These are phyloP conservation scores for Trichopus zeylanicus DNA, from an alignment of 116 monocot genomes.

Conservation along the genomic window DNA sequence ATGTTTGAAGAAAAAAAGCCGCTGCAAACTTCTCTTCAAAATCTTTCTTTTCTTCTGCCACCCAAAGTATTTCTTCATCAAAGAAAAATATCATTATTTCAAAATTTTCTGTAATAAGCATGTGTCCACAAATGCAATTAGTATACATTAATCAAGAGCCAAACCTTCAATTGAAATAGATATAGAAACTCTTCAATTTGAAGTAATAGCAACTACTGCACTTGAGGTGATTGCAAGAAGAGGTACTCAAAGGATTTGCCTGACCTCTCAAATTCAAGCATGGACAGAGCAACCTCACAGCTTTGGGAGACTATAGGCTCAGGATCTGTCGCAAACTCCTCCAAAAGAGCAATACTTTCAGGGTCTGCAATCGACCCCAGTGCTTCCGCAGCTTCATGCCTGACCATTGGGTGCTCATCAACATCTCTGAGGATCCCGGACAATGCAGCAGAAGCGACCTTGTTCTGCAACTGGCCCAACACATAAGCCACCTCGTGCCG, in stretches of 20 bases:
- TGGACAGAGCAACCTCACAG: conserved; percentile 91
- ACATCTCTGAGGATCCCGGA: conserved; percentile 61
- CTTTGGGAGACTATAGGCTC: conserved; percentile 97
- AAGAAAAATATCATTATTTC: no score
- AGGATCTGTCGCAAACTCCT: conserved; percentile 63
- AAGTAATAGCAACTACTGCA: conserved; percentile 17
- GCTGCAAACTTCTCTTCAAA: no score
- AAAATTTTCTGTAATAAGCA: no score
- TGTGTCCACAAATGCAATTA: no score
- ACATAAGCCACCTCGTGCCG: conserved; percentile 99
- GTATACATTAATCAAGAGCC: no score
- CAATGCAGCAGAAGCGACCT: conserved; percentile 58
- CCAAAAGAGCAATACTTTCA: conserved; percentile 57
- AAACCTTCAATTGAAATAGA: no score
- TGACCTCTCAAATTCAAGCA: conserved; percentile 83
- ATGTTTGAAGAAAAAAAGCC: no score
- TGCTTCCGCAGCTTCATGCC: conserved; percentile 99
- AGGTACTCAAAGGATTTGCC: conserved; percentile 92
- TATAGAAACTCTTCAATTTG: no score
- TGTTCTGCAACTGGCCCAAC: conserved; percentile 87
- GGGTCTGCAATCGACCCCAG: conserved; percentile 97
- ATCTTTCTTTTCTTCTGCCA: no score
- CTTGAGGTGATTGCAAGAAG: conserved; percentile 36
- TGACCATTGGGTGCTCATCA: conserved; percentile 95
- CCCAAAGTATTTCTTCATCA: no score